A percentile compares a stretch with the other conserved stretches of the same genome.
phyloP scores from a whole-genome alignment of 306 rosid genomes.

The Ziziphus jujuba region DNA sequence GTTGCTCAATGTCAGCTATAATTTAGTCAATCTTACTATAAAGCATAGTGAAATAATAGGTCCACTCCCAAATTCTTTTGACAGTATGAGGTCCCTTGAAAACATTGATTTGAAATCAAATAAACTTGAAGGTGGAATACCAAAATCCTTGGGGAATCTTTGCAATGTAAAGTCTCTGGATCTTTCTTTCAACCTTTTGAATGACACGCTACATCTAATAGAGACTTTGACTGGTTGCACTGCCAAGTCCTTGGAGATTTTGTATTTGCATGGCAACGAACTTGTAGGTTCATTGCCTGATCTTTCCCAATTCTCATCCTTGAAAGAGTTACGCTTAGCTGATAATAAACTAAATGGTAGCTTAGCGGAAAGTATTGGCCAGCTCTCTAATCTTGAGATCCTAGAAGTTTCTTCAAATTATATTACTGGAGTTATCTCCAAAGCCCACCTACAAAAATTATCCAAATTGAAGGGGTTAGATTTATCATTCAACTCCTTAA shows the following conservation, averaged over 20 bases:
- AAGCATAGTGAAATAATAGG: neutral
- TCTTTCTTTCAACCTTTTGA: neutral
- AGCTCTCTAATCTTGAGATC: neutral
- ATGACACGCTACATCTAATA: neutral
- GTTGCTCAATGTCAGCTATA: neutral
- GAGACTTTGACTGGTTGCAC: neutral
- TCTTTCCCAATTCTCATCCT: neutral
- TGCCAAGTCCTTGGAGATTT: neutral
- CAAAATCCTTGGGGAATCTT: too few relatives aligned
- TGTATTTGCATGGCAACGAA: neutral
- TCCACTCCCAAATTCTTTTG: too few relatives aligned
- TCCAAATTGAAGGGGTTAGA: neutral
- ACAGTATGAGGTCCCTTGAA: too few relatives aligned
- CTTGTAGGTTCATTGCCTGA: slow-evolving; percentile 2
- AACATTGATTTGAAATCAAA: too few relatives aligned
- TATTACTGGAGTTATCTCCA: neutral
- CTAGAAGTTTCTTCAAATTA: neutral
- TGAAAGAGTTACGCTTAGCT: too few relatives aligned
- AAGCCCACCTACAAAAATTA: neutral
- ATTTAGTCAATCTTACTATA: neutral
- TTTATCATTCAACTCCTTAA: neutral
- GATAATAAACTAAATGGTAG: too few relatives aligned
- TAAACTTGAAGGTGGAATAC: too few relatives aligned
- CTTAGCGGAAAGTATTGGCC: slow-evolving; percentile 5
- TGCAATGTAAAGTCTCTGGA: neutral